Conservation (phyloP, 805 yeast species). For the Wickerhamiella parazyma region DNA sequence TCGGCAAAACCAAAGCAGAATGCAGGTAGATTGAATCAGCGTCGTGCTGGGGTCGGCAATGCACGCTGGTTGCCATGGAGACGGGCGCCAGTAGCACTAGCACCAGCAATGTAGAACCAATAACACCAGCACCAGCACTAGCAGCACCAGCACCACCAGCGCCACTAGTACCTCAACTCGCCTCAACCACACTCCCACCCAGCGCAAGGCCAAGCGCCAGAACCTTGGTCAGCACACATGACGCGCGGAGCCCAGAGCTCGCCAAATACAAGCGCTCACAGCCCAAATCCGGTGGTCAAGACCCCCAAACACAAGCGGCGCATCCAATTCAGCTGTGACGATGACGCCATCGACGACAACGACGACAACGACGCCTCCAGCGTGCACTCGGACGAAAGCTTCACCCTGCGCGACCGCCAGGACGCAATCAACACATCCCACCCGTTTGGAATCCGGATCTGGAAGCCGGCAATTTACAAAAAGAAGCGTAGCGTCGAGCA, state of each 20-base stretch:
- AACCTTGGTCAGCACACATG: not conserved
- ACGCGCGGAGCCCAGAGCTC: not conserved
- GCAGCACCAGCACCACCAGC: too few relatives aligned
- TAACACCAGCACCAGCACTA: too few relatives aligned
- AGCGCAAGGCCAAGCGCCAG: too few relatives aligned
- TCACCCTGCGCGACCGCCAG: constrained; percentile 82
- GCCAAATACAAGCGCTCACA: not conserved
- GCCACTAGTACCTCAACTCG: too few relatives aligned
- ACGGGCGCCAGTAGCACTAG: too few relatives aligned
- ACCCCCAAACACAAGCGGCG: constrained; percentile 2
- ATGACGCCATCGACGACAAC: constrained; percentile 13
- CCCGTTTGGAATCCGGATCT: constrained; percentile 95
- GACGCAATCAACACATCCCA: constrained; percentile 93
- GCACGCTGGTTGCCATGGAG: too few relatives aligned
- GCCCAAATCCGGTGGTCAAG: not conserved
- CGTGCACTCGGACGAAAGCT: constrained; percentile 54
- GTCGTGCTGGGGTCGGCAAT: too few relatives aligned
- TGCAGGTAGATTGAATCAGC: too few relatives aligned
- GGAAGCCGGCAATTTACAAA: constrained; percentile 97
- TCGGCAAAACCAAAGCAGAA: too few relatives aligned
- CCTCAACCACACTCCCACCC: too few relatives aligned
- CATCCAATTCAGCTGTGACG: constrained; percentile 13
- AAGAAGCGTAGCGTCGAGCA: constrained; percentile 82
- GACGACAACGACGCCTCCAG: constrained; percentile 19
- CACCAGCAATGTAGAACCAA: too few relatives aligned